Evolutionary conservation across 2,329 filamentous ascomycete species (phyloP), one percentile per base, ranked within the genome.

Genomic region (Fusarium protoensiforme): DNA sequence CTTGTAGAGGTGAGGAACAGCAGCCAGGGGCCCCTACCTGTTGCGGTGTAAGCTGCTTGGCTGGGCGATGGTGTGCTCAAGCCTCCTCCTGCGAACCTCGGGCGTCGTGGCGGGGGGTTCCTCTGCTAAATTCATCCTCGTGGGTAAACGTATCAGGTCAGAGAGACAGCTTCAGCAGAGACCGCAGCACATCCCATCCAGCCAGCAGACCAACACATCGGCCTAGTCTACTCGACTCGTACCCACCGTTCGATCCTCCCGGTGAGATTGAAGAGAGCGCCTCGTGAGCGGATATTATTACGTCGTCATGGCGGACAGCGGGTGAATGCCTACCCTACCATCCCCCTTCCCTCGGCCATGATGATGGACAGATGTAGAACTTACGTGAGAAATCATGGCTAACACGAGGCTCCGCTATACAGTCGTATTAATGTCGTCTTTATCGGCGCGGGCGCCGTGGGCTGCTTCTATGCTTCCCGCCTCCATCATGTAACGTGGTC

Each of bases 401-500:
- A 64, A 77, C 68, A 33, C 53, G 16, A 20, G 27, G 8, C 43
- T 24, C 22, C 38, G 13, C 36, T 11, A 27, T 56, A 29, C 20
- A 77, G 75, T 59, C 77, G 77, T 54, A 83, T 87, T 29, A 86
- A 91, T 72, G 84, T 93, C 64, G 86, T 93, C 65, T 91, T 93
- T 74, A 88, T 93, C 67, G 92, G 92, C 78, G 92, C 91, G 24
- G 92, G 92, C 73, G 92, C 92, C 69, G 91, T 94, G 46, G 92
- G 92, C 64, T 92, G 91, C 64, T 93, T 93, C 83, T 93, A 93
- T 77, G 92, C 90, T 54, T 92, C 91, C 8, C 86, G 92, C 24
- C 85, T 93, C 18, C 90, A 92, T 74, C 85, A 89, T 74, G 88
- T 89, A 82, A 77, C 80, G 75, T 48, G 31, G 27, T 53, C 54